Conservation (phyloP, 176 grass and related monocot species). For the Puya raimondii region DNA sequence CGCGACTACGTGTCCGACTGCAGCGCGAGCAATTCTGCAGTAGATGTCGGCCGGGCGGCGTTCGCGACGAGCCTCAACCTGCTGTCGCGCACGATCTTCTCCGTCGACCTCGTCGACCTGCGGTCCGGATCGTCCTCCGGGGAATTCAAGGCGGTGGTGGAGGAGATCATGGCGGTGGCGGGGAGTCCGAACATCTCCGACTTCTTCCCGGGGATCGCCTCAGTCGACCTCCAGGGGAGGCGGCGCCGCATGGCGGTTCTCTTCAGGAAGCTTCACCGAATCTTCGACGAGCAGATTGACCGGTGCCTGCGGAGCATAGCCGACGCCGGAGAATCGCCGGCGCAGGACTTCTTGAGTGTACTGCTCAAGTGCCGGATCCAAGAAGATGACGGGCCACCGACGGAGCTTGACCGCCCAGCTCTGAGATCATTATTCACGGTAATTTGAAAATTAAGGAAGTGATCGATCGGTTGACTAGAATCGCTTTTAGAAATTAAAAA, state of each 20-base stretch:
- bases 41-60: conserved; percentile 20
- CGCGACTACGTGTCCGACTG: conserved; percentile 7
- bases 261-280: conserved; percentile 15
- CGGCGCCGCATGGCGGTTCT: background rate
- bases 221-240: conserved; percentile 38
- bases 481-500: no score
- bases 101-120: conserved; percentile 30
- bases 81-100: conserved; percentile 39
- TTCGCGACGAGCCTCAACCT: conserved; percentile 33
- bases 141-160: conserved; percentile 22
- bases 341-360: conserved; percentile 32
- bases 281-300: conserved; percentile 38
- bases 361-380: conserved; percentile 21
- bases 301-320: background rate
- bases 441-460: background rate
- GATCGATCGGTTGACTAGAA: no score
- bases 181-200: conserved; percentile 35
- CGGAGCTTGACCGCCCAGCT: background rate
- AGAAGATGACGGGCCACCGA: background rate
- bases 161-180: conserved; percentile 20
- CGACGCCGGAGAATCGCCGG: background rate
- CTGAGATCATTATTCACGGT: conserved; percentile 27
- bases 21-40: background rate
- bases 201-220: conserved; percentile 35
- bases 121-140: conserved; percentile 20